Evolutionary conservation across 1,284 basidiomycete genomes (phyloP), one percentile per base, ranked within the genome.

Genomic region (Naganishia sp.): DNA sequence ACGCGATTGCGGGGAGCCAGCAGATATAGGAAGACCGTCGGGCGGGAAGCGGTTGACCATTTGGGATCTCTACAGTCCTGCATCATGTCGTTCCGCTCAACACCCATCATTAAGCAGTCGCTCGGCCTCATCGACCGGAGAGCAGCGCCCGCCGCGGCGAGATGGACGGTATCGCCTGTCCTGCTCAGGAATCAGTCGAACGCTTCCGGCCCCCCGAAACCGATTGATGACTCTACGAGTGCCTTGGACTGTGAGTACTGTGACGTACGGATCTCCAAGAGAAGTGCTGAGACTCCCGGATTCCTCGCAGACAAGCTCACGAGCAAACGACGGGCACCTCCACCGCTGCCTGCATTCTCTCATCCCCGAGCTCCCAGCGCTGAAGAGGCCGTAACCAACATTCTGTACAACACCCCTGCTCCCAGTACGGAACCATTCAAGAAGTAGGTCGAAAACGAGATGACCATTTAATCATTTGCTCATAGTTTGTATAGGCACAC

Each of bases 361-460:
- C 72, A 72, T 59, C 75, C 78, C 9, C 70, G 76, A 66, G 70
- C 73, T n/a, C 75, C 76, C 9, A 88, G 86, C 39, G 93, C 92
- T 48, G 93, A 95, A 80, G 93, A 96, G 80, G 91, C 92, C 48
- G 93, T 96, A 31, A 94, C 92, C 25, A 95, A 94, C 78, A 95
- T 96, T 72, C 82, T 95, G 46, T 96, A 94, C 82, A 97, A 97
- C 79, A 97, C 94, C 7, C 94, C 94, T 7, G 90, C 94, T 21
- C 93, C 94, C 1, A 92, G 88, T 76, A 80, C 88, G 64, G 91
- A 96, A 78, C 94, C 94, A 2, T 96, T 89, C 82, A 97, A 96
- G 86, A 91, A 92, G 90, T 93, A 71, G 69, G 85, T 82, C 52
- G 4, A 13, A 33, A 52, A 60, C 36, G 36, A 28, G 23, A 28